Percentiles rank a stretch among this genome's conserved stretches.
These are phyloP conservation scores for Aspergillus versicolor DNA, from an alignment of 2,329 filamentous ascomycete genomes.

Conservation along the genomic window DNA sequence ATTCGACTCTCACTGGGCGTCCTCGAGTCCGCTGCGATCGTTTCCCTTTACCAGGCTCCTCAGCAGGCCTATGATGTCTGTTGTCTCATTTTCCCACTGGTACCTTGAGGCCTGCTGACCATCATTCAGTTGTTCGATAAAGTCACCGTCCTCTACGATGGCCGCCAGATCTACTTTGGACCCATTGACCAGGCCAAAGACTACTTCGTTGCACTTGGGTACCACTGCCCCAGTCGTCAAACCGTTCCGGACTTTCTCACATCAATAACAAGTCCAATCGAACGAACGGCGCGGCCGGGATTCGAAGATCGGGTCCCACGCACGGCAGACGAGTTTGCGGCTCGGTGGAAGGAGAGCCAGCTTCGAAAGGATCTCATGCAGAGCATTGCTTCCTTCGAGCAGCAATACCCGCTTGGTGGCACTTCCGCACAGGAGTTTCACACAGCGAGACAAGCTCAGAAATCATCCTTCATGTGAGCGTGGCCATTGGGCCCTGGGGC, in stretches of 20 bases:
- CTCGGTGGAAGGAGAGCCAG: constrained; percentile 53
- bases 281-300: constrained; percentile 58
- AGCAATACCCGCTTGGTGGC: constrained; percentile 43
- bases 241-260: constrained; percentile 73
- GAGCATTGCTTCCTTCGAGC: constrained; percentile 47
- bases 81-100: background rate
- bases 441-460: constrained; percentile 28
- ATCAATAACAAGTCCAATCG: constrained; percentile 64
- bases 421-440: constrained; percentile 37
- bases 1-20: constrained; percentile 9
- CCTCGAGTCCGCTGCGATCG: constrained; percentile 38
- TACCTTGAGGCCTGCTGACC: background rate
- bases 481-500: too few relatives aligned
- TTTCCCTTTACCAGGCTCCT: constrained; percentile 58
- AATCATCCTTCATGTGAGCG: too few relatives aligned
- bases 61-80: constrained; percentile 50
- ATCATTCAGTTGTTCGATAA: constrained; percentile 65
- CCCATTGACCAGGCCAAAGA: constrained; percentile 57
- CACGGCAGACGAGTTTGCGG: constrained; percentile 68
- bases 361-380: constrained; percentile 44
- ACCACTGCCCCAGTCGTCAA: constrained; percentile 65
- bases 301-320: constrained; percentile 64
- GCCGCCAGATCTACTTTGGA: constrained; percentile 75
- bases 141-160: constrained; percentile 70
- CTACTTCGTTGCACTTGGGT: constrained; percentile 71